These are phyloP conservation scores for Fusarium clavum DNA, from an alignment of 2,329 filamentous ascomycete genomes.

Conservation along the genomic window DNA sequence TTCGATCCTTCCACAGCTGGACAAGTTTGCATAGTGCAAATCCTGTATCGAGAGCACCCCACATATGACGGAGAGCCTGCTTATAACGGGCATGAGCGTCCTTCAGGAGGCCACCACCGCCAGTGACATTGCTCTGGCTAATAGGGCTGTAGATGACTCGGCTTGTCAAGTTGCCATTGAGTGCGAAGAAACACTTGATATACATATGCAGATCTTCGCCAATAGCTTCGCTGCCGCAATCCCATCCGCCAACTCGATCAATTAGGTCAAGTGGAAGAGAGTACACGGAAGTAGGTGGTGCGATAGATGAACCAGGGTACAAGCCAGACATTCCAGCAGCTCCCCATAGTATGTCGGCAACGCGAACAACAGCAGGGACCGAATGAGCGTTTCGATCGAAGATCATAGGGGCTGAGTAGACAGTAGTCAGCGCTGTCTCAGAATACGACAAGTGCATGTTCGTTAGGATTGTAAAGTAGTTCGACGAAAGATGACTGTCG, in stretches of 20 bases:
- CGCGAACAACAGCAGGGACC: conserved; percentile 75
- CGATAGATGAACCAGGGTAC: conserved; percentile 71
- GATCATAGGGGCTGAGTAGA: conserved; percentile 78
- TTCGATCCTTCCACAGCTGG: conserved; percentile 69
- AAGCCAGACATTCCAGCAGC: conserved; percentile 77
- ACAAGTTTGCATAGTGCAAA: conserved; percentile 69
- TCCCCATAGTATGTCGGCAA: conserved; percentile 78
- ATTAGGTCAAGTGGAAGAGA: conserved; percentile 75
- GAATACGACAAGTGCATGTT: conserved; percentile 71
- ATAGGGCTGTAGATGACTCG: conserved; percentile 75
- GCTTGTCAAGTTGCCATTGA: conserved; percentile 75
- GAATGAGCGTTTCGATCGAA: conserved; percentile 79
- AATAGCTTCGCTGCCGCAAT: conserved; percentile 76
- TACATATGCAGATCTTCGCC: conserved; percentile 84
- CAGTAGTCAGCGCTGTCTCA: conserved; percentile 69
- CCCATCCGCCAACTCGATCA: conserved; percentile 78
- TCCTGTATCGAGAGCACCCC: conserved; percentile 77
- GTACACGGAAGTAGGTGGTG: conserved; percentile 80
- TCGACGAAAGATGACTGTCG: conserved; percentile 76
- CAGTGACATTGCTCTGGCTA: conserved; percentile 78
- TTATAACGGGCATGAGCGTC: conserved; percentile 75
- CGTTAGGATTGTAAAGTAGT: conserved; percentile 74
- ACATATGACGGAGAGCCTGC: conserved; percentile 80
- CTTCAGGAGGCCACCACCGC: conserved; percentile 63
- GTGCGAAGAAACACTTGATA: conserved; percentile 80